phyloP scores from a whole-genome alignment of 331 rosid species.

The Quercus tomentella region DNA sequence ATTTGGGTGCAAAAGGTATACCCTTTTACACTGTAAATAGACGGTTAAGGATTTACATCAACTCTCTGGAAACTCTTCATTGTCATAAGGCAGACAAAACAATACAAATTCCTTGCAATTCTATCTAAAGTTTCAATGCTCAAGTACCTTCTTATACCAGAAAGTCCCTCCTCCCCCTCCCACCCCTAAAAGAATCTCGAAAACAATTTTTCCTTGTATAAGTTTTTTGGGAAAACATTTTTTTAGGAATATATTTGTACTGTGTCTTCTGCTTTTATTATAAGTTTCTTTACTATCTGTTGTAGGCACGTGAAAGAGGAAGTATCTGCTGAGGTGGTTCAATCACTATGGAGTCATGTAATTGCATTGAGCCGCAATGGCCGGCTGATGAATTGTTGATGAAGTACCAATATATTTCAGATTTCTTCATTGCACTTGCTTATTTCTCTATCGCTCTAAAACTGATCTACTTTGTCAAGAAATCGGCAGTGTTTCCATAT shows the following conservation, averaged over 20 bases:
- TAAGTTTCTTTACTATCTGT: background rate
- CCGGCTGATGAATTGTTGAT: slow-evolving; percentile 82
- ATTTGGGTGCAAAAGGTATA: background rate
- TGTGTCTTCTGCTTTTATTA: background rate
- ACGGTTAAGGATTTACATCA: background rate
- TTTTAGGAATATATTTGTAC: background rate
- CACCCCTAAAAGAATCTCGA: background rate
- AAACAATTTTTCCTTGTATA: background rate
- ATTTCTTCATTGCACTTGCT: slow-evolving; percentile 89
- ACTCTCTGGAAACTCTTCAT: background rate
- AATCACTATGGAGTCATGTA: slow-evolving; percentile 65
- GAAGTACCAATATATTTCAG: slow-evolving; percentile 93
- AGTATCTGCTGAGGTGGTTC: slow-evolving; percentile 29
- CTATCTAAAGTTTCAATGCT: background rate
- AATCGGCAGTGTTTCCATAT: slow-evolving; percentile 92
- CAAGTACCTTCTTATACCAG: background rate
- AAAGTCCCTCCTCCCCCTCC: background rate
- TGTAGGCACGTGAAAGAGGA: slow-evolving; percentile 40
- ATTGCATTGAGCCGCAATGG: slow-evolving; percentile 85
- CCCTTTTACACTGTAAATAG: background rate
- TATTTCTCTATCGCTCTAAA: slow-evolving; percentile 93
- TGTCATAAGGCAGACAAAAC: too few relatives aligned
- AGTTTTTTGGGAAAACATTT: background rate
- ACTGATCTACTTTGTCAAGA: slow-evolving; percentile 93
- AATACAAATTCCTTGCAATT: background rate